Base-by-base conservation (phyloP, 2,329 filamentous ascomycete genomes). In the Ophiostoma himal-ulmi region DNA sequence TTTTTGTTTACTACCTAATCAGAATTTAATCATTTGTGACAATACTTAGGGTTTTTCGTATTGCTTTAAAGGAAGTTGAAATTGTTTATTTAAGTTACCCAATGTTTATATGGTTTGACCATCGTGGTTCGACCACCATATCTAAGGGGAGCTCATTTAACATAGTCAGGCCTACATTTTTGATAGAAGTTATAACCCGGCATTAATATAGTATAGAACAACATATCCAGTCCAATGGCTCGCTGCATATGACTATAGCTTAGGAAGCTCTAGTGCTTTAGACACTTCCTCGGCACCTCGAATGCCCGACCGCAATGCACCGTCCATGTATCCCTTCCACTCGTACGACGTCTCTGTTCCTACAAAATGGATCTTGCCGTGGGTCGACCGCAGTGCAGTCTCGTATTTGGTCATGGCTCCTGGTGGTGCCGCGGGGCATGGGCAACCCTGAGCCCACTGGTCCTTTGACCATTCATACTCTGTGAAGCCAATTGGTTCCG, bases 291-390 rank as follows among this genome's bases (percentile, higher is more conserved):
- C 75, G 0, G 83, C 84, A 1, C 79, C 85, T 17, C 82, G 76
- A 71, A 84, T 78, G 1, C 85, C 85, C 68, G 78, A 81, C 6
- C 81, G 74, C 13, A 87, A 77, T 0, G 85, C 85, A 1, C 86
- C 85, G 72, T 88, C 85, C 83, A 88, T 86, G 74, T 86, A 87
- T 0, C 85, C 85, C 70, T 83, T 84, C 85, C 85, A 87, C 71
- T 83, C 80, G 2, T 74, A 78, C 0, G 82, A 80, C 0, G 81
- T 84, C 77, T 88, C 85, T 0, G 85, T 86, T 0, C 86, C 85
- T 2, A 81, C 83, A 73, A 86, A 88, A 69, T 76, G 75, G 20
- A 76, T 48, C 11, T 82, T 78, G 5, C 80, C 77, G 67, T 77
- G 76, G 0, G 77, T 74, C 39, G 78, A 75, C n/a, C 79, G 75